Evolutionary conservation across 164 flowering plant genomes (phyloP).

Genomic region (Buxus sempervirens): DNA sequence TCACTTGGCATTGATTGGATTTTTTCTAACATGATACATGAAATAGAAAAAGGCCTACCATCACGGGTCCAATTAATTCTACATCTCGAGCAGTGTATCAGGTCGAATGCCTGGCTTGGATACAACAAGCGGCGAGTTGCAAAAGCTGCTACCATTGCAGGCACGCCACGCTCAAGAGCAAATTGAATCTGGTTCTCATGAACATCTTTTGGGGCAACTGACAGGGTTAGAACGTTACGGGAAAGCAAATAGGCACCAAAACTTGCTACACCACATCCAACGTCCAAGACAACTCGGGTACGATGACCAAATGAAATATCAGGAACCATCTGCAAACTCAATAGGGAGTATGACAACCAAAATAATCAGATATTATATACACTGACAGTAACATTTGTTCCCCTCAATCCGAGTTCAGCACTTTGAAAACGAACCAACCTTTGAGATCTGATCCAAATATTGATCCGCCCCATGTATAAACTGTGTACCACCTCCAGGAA

Average conservation of each 20-base stretch:
- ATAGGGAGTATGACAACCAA: not conserved
- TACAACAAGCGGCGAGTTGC: conserved; percentile 50
- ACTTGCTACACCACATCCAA: conserved; percentile 72
- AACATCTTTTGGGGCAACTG: conserved; percentile 66
- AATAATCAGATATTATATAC: not conserved
- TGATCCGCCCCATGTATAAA: conserved; percentile 96
- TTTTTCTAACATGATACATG: not conserved
- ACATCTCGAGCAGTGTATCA: conserved; percentile 68
- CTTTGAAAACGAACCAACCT: conserved; percentile 37
- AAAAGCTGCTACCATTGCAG: conserved; percentile 64
- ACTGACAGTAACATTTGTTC: not conserved
- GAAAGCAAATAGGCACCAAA: conserved; percentile 58
- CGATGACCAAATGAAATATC: conserved; percentile 48
- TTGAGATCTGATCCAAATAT: conserved; percentile 83
- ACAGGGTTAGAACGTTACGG: conserved; percentile 46
- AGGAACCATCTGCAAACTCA: conserved; percentile 51
- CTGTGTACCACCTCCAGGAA: conserved; percentile 99
- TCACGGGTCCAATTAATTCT: conserved; percentile 67
- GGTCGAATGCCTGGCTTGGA: conserved; percentile 69
- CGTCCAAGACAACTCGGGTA: conserved; percentile 54
- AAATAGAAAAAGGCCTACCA: conserved; percentile 35
- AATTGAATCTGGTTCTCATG: conserved; percentile 72
- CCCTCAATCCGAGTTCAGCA: not conserved
- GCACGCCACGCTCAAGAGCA: conserved; percentile 70
- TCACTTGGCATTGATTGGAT: not conserved